Evolutionary conservation across 345 rosid genomes (phyloP).

Genomic region (Raphanus sativus): DNA sequence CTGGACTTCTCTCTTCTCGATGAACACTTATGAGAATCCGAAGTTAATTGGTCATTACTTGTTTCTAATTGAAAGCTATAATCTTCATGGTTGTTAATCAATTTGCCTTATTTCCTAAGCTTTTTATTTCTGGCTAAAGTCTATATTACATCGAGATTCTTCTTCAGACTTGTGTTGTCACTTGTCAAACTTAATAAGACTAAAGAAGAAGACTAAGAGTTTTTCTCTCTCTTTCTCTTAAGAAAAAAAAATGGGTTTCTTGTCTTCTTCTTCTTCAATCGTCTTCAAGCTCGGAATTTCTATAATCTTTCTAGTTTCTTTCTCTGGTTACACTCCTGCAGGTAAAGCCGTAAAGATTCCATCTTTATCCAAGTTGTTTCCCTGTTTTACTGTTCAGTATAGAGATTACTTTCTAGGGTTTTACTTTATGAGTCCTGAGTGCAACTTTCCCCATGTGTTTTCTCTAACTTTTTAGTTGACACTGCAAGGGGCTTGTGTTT

Average conservation of each 20-base stretch:
- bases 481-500: not conserved
- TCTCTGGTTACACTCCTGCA: slow-evolving; percentile 54
- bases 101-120: slow-evolving; percentile 10
- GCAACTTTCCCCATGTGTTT: not conserved
- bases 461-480: not conserved
- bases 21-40: slow-evolving; percentile 23
- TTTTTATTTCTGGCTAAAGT: not conserved
- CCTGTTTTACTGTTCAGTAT: not conserved
- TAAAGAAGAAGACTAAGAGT: slow-evolving; percentile 9
- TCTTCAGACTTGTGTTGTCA: slow-evolving; percentile 19
- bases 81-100: slow-evolving; percentile 9
- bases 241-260: slow-evolving; percentile 31
- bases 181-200: slow-evolving; percentile 10
- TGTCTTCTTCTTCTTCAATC: slow-evolving; percentile 26
- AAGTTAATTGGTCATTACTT: slow-evolving; percentile 23
- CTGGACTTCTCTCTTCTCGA: slow-evolving; percentile 33
- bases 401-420: slow-evolving; percentile 5
- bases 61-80: not conserved
- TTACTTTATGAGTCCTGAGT: slow-evolving; percentile 20
- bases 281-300: slow-evolving; percentile 31
- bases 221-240: not conserved
- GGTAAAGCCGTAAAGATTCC: slow-evolving; percentile 45
- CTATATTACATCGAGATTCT: slow-evolving; percentile 31
- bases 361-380: slow-evolving; percentile 9
- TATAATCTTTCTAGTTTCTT: slow-evolving; percentile 48